phyloP scores from a whole-genome alignment of 768 basidiomycete species.

The Amanita exitialis region DNA sequence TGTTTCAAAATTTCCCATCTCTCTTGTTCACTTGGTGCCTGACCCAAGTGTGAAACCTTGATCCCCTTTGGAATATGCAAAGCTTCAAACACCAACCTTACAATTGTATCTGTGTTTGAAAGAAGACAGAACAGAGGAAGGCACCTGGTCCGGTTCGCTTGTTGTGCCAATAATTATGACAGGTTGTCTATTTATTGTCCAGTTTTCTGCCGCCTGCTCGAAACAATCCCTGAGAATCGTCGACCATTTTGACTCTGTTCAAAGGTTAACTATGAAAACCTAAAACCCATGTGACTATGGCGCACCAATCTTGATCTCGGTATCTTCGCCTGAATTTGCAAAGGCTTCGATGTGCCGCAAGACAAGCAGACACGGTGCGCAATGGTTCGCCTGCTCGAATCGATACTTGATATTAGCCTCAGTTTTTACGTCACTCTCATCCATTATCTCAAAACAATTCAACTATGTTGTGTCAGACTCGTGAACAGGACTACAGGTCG shows the following conservation, averaged over 20 bases:
- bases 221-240: constrained; percentile 59
- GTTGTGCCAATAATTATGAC: constrained; percentile 71
- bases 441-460: constrained; percentile 76
- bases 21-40: constrained; percentile 80
- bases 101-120: constrained; percentile 84
- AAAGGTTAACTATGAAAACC: neutral
- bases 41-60: neutral
- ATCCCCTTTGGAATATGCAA: neutral
- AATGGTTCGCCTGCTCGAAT: constrained; percentile 67
- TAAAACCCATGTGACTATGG: neutral
- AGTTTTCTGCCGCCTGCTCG: constrained; percentile 39
- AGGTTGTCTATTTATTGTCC: constrained; percentile 57
- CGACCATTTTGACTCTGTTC: constrained; percentile 42
- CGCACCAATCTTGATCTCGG: constrained; percentile 57
- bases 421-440: constrained; percentile 68
- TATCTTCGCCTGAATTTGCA: constrained; percentile 51
- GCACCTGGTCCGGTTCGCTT: constrained; percentile 53
- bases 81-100: constrained; percentile 35
- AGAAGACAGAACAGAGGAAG: constrained; percentile 47
- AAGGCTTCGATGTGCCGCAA: constrained; percentile 78
- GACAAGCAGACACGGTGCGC: constrained; percentile 79
- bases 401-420: constrained; percentile 62
- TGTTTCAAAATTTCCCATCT: constrained; percentile 50
- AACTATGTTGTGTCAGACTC: constrained; percentile 35
- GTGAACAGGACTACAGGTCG: neutral